Evolutionary conservation across 169 alveolate genomes (phyloP).

Genomic region (Besnoitia besnoiti): DNA sequence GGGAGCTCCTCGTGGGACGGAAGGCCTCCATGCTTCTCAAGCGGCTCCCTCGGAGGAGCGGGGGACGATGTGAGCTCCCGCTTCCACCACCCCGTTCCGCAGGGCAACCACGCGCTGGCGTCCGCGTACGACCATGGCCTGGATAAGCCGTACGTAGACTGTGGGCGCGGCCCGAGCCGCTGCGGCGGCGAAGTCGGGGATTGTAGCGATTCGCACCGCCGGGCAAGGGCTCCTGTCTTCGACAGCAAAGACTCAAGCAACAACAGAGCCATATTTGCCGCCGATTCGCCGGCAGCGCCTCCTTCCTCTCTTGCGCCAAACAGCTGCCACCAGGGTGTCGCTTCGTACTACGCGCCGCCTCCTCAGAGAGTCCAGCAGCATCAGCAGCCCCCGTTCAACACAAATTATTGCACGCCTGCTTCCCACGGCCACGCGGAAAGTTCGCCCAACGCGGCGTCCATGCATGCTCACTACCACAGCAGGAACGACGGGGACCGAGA

Average conservation of each 20-base stretch:
- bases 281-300: neutral
- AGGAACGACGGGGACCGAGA: neutral
- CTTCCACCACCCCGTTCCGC: neutral
- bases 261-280: neutral
- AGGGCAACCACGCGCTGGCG: neutral
- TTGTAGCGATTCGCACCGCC: neutral
- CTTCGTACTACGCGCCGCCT: neutral
- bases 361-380: neutral
- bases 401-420: neutral
- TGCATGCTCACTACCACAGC: neutral
- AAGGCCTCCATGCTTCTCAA: neutral
- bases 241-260: neutral
- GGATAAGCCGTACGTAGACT: neutral
- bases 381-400: neutral
- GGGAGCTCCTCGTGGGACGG: neutral
- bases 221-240: neutral
- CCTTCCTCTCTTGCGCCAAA: neutral
- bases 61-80: neutral
- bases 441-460: neutral
- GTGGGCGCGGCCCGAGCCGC: neutral
- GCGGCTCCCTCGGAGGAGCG: neutral
- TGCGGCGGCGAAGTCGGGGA: neutral
- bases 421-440: neutral
- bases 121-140: neutral
- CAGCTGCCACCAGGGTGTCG: neutral